A percentile compares a stretch with the other conserved stretches of the same genome.
Conservation (phyloP, 2,329 filamentous ascomycete genomes). For the Penicillium sp. region DNA sequence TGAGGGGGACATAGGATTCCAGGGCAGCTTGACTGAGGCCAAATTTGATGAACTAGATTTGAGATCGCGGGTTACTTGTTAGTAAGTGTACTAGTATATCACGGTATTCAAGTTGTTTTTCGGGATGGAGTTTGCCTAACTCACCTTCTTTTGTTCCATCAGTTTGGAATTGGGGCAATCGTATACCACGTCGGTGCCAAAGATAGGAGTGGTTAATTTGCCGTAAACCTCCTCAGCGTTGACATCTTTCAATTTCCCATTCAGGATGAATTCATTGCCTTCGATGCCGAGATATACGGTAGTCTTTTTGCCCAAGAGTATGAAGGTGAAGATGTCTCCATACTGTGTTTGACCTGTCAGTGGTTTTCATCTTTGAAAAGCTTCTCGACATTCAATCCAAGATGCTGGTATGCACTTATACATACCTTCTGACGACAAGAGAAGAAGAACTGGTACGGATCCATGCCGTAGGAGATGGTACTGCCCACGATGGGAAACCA, state of each 20-base stretch:
- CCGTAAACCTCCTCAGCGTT: conserved; percentile 90
- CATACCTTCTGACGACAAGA: conserved; percentile 71
- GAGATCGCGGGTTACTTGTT: too few species aligned
- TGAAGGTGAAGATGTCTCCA: conserved; percentile 88
- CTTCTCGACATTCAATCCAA: too few species aligned
- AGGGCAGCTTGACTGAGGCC: conserved; percentile 65
- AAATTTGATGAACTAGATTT: conserved; percentile 62
- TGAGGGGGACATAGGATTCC: conserved; percentile 75
- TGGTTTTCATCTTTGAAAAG: too few species aligned
- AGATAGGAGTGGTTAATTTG: conserved; percentile 71
- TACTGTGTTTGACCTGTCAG: conserved; percentile 58
- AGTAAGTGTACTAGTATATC: too few species aligned
- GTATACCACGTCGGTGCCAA: conserved; percentile 85
- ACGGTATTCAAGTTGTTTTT: too few species aligned
- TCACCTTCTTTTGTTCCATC: conserved; percentile 93
- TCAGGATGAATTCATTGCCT: conserved; percentile 91
- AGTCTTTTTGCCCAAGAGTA: conserved; percentile 84
- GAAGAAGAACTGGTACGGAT: conserved; percentile 82
- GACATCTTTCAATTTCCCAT: conserved; percentile 87
- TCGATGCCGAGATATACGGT: conserved; percentile 81
- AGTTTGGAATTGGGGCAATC: conserved; percentile 90
- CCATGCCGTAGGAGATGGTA: conserved; percentile 51
- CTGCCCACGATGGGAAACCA: conserved; percentile 66
- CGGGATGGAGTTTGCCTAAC: background rate
- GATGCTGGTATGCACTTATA: background rate